phyloP scores from a whole-genome alignment of 495 filamentous ascomycete species.

The Penicillium antarcticum region DNA sequence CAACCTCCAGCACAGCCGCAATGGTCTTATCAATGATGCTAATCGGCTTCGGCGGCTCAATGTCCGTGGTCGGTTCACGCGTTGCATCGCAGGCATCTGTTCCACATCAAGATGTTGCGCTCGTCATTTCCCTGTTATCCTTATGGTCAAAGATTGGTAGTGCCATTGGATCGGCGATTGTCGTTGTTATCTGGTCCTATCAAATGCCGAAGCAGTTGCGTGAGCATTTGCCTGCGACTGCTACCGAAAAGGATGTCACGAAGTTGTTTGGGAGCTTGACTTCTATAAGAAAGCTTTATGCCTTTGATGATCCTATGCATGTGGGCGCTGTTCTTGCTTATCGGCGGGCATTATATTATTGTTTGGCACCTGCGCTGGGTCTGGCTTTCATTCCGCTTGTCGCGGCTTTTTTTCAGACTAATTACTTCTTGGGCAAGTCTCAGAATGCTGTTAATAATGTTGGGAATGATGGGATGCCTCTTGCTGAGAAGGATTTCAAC shows the following conservation, averaged over 20 bases:
- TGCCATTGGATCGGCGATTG: constrained; percentile 10
- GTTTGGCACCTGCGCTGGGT: constrained; percentile 2
- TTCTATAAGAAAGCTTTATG: constrained; percentile 5
- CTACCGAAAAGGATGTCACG: not conserved
- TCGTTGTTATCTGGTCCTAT: constrained; percentile 6
- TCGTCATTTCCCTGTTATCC: constrained; percentile 7
- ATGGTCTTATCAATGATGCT: constrained; percentile 8
- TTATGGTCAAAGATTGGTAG: constrained; percentile 9
- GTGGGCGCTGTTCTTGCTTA: constrained; percentile 11
- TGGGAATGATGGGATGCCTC: constrained; percentile 8
- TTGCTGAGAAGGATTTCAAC: constrained; percentile 3
- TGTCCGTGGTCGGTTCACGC: constrained; percentile 13
- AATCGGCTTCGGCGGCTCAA: constrained; percentile 9
- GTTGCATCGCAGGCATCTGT: constrained; percentile 13
- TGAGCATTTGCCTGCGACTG: not conserved
- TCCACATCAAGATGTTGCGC: constrained; percentile 14
- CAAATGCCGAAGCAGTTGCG: constrained; percentile 6
- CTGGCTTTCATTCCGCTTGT: constrained; percentile 12
- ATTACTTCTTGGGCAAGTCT: constrained; percentile 14
- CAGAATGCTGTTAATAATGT: constrained; percentile 15
- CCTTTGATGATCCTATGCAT: constrained; percentile 7
- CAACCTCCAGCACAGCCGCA: constrained; percentile 5
- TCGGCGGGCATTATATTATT: constrained; percentile 7
- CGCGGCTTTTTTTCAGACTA: constrained; percentile 5
- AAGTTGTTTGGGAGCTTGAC: constrained; percentile 7